Conservation (phyloP, 2,329 filamentous ascomycete genomes). For the Claviceps sp. region DNA sequence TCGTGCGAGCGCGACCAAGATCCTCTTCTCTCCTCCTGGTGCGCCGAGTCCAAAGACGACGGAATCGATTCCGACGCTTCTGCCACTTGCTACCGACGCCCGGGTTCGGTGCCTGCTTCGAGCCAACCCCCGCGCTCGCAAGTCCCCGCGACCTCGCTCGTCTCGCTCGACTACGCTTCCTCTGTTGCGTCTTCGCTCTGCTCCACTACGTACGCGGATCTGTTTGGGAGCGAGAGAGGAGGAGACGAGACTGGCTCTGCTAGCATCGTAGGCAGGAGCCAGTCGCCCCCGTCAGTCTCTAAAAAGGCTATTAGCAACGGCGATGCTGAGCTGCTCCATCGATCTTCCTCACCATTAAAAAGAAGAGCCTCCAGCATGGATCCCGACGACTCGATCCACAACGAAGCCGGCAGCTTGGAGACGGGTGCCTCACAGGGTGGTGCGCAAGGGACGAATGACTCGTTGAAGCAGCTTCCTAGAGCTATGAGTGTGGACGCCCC, state of each 20-base stretch:
- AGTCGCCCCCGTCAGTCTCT: conserved; percentile 38
- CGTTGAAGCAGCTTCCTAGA: conserved; percentile 16
- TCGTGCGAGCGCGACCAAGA: conserved; percentile 41
- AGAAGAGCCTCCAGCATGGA: conserved; percentile 51
- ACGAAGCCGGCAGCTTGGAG: conserved; percentile 31
- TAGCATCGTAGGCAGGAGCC: conserved; percentile 28
- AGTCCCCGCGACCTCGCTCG: conserved; percentile 27
- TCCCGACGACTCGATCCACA: conserved; percentile 27
- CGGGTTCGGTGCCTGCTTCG: conserved; percentile 32
- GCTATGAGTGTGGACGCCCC: conserved; percentile 29
- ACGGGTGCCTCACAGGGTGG: conserved; percentile 24
- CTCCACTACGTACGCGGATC: conserved; percentile 39
- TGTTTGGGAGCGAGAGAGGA: conserved; percentile 43
- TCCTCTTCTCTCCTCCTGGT: conserved; percentile 37
- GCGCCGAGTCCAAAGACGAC: conserved; percentile 25
- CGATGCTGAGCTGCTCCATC: conserved; percentile 41
- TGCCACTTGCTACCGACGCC: conserved; percentile 24
- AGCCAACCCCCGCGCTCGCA: conserved; percentile 40
- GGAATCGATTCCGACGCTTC: conserved; percentile 18
- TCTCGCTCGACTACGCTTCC: conserved; percentile 35
- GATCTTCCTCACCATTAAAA: conserved; percentile 53
- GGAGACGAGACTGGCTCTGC: conserved; percentile 31
- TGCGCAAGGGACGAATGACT: conserved; percentile 8
- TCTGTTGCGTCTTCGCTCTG: conserved; percentile 46
- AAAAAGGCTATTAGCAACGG: conserved; percentile 46